Evolutionary conservation across 176 grass and related monocot genomes (phyloP).

Genomic region (Avena insularis): DNA sequence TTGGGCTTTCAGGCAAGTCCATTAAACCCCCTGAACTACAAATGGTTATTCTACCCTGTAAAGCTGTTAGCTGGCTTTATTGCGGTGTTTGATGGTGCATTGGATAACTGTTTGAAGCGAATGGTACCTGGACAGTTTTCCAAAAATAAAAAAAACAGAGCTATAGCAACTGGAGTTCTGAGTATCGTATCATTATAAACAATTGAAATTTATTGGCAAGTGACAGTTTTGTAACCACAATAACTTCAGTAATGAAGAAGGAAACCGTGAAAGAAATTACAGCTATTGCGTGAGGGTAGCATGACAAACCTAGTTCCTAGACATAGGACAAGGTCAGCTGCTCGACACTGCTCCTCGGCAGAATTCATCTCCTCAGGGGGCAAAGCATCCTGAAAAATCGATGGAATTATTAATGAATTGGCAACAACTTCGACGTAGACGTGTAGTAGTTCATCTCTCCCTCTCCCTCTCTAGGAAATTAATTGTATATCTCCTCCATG

Average conservation of each 20-base stretch:
- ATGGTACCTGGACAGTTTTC: constrained; percentile 13
- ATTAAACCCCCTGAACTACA: background rate
- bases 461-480: background rate
- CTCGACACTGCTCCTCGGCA: constrained; percentile 83
- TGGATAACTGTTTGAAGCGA: background rate
- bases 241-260: constrained; percentile 25
- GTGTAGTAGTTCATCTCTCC: background rate
- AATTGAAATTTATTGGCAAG: background rate
- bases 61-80: background rate
- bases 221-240: background rate
- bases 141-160: constrained; percentile 8
- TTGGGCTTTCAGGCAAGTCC: background rate
- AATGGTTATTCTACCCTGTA: background rate
- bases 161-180: background rate
- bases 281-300: constrained; percentile 5
- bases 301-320: constrained; percentile 89
- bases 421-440: background rate
- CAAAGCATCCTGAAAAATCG: constrained; percentile 84
- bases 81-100: background rate
- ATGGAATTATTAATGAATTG: constrained; percentile 33
- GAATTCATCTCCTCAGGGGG: constrained; percentile 82
- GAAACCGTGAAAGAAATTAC: constrained; percentile 13
- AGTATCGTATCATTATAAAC: constrained; percentile 15
- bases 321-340: constrained; percentile 89
- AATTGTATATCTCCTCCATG: background rate